Conservation (phyloP, 345 rosid species). For the Euphorbia peplus region DNA sequence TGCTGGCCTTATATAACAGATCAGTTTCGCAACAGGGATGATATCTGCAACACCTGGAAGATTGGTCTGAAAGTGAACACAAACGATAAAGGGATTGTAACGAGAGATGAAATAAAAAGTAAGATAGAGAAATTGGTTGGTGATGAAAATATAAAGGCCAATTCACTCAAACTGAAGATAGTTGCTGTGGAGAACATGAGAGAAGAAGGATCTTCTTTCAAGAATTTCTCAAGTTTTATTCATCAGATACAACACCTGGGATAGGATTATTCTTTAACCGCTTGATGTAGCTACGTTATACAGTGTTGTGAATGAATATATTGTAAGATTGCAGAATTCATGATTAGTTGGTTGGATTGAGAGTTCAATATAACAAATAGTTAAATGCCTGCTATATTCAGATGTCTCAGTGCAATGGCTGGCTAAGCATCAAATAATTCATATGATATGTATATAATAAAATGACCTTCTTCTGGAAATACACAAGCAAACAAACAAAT, state of each 20-base stretch:
- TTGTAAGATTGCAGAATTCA: no score
- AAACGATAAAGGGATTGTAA: constrained; percentile 28
- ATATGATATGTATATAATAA: no score
- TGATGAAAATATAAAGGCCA: constrained; percentile 21
- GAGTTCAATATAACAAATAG: no score
- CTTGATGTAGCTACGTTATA: no score
- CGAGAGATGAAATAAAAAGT: constrained; percentile 23
- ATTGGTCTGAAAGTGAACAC: constrained; percentile 15
- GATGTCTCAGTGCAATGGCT: background rate
- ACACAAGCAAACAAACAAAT: background rate
- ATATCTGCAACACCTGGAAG: constrained; percentile 31
- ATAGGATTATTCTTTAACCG: no score
- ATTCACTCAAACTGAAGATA: constrained; percentile 27
- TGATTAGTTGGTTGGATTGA: no score
- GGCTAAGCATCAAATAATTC: no score
- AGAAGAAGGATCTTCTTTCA: constrained; percentile 34
- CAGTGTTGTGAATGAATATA: no score
- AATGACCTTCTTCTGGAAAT: background rate
- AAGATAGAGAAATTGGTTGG: constrained; percentile 17
- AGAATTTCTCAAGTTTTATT: constrained; percentile 26
- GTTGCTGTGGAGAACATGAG: constrained; percentile 16
- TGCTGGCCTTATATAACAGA: constrained; percentile 39
- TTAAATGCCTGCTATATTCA: no score
- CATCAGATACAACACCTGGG: constrained; percentile 1
- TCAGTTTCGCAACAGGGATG: constrained; percentile 31